Percentiles rank a stretch among this genome's conserved stretches.
These are phyloP conservation scores for Boletus insuetus DNA, from an alignment of 768 basidiomycete genomes.

Conservation along the genomic window DNA sequence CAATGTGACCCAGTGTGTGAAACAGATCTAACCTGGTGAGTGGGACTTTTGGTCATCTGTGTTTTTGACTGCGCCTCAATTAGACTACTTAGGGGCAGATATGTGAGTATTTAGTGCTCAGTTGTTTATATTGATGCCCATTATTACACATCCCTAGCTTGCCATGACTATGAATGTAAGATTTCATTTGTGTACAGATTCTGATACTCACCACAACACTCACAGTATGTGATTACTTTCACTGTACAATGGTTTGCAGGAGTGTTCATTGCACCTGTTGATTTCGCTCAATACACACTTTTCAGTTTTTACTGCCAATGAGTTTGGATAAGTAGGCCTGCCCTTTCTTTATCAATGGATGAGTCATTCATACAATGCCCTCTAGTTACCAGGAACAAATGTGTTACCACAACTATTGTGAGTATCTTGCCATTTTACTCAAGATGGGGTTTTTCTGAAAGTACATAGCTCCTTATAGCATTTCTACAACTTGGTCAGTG, in stretches of 20 bases:
- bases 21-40: slow-evolving; percentile 10
- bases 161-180: slow-evolving; percentile 9
- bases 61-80: not conserved
- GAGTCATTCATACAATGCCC: not conserved
- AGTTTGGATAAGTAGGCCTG: slow-evolving; percentile 16
- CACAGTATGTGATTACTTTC: slow-evolving; percentile 4
- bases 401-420: not conserved
- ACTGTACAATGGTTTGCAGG: slow-evolving; percentile 11
- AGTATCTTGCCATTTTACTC: not conserved
- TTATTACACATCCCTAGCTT: not conserved
- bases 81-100: slow-evolving; percentile 2
- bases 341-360: not conserved
- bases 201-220: not conserved
- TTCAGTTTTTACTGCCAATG: slow-evolving; percentile 16
- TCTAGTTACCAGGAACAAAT: slow-evolving; percentile 1
- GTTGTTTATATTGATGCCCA: not conserved
- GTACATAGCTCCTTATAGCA: not conserved
- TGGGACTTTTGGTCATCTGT: not conserved
- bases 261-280: not conserved
- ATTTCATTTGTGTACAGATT: not conserved
- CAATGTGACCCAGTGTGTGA: not conserved
- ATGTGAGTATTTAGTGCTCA: not conserved
- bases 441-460: not conserved
- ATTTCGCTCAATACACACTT: not conserved
- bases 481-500: slow-evolving; percentile 4